Evolutionary conservation across 306 rosid genomes (phyloP).

Genomic region (Cajanus cajan): DNA sequence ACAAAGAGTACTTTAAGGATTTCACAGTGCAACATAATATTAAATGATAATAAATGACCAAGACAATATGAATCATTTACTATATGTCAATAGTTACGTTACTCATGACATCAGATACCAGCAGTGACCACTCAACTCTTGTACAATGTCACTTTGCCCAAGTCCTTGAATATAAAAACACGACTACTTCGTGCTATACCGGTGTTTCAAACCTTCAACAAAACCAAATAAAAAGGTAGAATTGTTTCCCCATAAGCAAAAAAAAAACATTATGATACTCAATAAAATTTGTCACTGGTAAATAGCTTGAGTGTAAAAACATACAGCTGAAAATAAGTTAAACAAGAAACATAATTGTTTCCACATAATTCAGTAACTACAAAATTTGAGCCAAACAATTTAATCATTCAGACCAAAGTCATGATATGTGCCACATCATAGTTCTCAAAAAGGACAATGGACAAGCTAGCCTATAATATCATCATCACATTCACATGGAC

Average conservation of each 20-base stretch:
- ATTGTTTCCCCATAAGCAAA: neutral
- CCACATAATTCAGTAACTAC: neutral
- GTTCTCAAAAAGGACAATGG: too few relatives aligned
- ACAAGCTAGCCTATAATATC: neutral
- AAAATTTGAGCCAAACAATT: neutral
- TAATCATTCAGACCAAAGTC: neutral
- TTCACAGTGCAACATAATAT: neutral
- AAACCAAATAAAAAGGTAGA: neutral
- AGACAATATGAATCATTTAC: neutral
- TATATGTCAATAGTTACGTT: too few relatives aligned
- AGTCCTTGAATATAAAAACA: too few relatives aligned
- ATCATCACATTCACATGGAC: too few relatives aligned
- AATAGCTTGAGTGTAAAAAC: neutral
- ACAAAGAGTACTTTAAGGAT: neutral
- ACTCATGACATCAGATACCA: too few relatives aligned
- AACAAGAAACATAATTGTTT: neutral
- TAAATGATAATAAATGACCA: neutral
- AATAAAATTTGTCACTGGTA: neutral
- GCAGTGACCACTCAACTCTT: too few relatives aligned
- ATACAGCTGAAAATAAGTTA: neutral
- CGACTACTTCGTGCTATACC: neutral
- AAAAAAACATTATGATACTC: neutral
- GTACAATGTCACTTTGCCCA: too few relatives aligned
- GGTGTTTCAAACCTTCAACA: neutral
- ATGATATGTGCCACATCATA: neutral